Evolutionary conservation across 2,329 filamentous ascomycete genomes (phyloP), one percentile per base, ranked within the genome.

Genomic region (Colletotrichum eremochloae): DNA sequence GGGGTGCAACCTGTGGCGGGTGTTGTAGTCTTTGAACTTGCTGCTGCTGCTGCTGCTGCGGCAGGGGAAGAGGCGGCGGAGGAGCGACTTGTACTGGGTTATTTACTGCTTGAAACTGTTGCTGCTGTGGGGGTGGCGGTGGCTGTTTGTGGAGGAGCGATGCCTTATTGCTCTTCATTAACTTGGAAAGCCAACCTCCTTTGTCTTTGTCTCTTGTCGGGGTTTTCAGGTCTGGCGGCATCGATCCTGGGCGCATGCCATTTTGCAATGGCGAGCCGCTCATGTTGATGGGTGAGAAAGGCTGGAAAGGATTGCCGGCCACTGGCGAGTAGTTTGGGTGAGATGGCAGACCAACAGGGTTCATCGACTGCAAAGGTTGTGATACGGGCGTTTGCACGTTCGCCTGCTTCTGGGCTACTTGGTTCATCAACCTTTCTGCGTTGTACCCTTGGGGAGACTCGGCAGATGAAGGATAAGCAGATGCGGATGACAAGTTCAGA

Each of bases 121-220:
- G 52, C 48, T 50, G 48, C 48, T 31, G 24, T 7, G 12, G 1
- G 4, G 31, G n/a, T 6, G 14, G 52, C 11, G 63, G 58, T 7
- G 62, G 65, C 18, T 48, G 68, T 24, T 74, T 75, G 14, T 74
- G 72, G 12, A 72, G 60, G 0, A 74, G 60, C 6, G 48, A 14
- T 20, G 62, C n/a, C 18, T 70, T 75, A 11, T 46, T 44, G 29
- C 63, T 33, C n/a, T 71, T 74, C 63, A 53, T 71, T 1, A 74
- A 55, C 70, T 74, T 74, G 24, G 74, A 74, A 8, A 73, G 60
- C 75, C 72, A 76, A 11, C 74, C 56, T 2, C 65, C 72, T 36
- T 73, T 73, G 15, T 74, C 72, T n/a, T 63, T 75, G 4, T 58
- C 70, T 36, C 56, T 68, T n/a, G 53, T 42, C 11, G 63, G 38